phyloP scores from a whole-genome alignment of 257 asterid species.

The Scutellaria baicalensis region DNA sequence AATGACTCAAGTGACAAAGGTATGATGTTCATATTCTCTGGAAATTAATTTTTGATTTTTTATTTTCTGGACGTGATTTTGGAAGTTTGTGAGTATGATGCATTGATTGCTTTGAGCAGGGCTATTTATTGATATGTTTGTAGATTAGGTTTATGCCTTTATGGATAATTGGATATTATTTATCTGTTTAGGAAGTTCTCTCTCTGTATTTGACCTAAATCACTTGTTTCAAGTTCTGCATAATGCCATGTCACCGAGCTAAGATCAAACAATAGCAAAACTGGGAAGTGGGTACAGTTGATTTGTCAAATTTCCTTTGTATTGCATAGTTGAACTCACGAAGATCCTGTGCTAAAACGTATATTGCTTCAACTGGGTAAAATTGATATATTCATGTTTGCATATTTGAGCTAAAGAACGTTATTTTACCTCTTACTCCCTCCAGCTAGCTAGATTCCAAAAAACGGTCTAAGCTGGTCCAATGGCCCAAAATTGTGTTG shows the following conservation, averaged over 20 bases:
- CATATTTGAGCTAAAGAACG: background rate
- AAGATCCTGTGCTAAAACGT: background rate
- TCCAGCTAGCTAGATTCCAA: background rate
- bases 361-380: background rate
- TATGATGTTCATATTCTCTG: conserved; percentile 6
- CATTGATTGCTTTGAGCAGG: background rate
- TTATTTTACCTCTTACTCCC: background rate
- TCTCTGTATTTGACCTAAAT: background rate
- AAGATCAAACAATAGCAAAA: background rate
- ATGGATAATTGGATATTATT: background rate
- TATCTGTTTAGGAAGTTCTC: background rate
- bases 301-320: background rate
- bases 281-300: background rate
- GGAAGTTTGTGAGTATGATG: background rate
- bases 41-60: no score
- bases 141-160: background rate
- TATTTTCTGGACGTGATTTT: background rate
- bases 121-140: background rate
- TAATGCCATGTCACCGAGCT: background rate
- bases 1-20: conserved; percentile 88
- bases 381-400: background rate
- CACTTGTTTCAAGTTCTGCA: background rate
- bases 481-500: background rate
- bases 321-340: background rate
- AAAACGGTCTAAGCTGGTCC: background rate